A percentile compares a stretch with the other conserved stretches of the same genome.
Evolutionary conservation across 2,329 filamentous ascomycete species (phyloP).

Genomic region (Penicillium sclerotigenum): DNA sequence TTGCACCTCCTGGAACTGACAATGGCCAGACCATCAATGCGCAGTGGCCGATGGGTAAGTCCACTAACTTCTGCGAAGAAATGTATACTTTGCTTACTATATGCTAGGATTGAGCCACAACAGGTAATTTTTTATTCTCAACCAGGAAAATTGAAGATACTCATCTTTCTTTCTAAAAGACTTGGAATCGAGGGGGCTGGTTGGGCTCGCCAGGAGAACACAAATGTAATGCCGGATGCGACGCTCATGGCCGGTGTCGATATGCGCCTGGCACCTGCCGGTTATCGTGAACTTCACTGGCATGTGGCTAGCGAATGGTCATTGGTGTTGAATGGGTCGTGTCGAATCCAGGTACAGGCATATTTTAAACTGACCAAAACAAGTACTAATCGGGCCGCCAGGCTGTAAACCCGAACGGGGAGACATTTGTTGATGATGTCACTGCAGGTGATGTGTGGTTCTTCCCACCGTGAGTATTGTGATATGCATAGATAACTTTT

Average conservation of each 20-base stretch:
- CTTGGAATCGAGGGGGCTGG: conserved; percentile 49
- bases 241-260: conserved; percentile 57
- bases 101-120: conserved; percentile 45
- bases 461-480: conserved; percentile 59
- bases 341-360: conserved; percentile 32
- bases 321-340: conserved; percentile 40
- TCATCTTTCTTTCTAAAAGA: conserved; percentile 15
- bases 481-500: background rate
- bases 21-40: conserved; percentile 40
- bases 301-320: conserved; percentile 42
- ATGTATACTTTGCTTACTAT: conserved; percentile 4
- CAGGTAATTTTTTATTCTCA: conserved; percentile 26
- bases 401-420: conserved; percentile 55
- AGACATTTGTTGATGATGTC: conserved; percentile 73
- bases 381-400: conserved; percentile 3
- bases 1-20: conserved; percentile 55
- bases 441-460: conserved; percentile 77
- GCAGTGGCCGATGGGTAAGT: conserved; percentile 53
- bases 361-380: background rate
- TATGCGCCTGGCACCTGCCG: conserved; percentile 56
- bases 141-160: background rate
- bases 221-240: conserved; percentile 48
- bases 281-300: conserved; percentile 63
- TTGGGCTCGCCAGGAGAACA: conserved; percentile 57
- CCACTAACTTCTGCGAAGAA: no score